Conservation (phyloP, 2,329 filamentous ascomycete genomes). For the Dichotomopilus funicola region DNA sequence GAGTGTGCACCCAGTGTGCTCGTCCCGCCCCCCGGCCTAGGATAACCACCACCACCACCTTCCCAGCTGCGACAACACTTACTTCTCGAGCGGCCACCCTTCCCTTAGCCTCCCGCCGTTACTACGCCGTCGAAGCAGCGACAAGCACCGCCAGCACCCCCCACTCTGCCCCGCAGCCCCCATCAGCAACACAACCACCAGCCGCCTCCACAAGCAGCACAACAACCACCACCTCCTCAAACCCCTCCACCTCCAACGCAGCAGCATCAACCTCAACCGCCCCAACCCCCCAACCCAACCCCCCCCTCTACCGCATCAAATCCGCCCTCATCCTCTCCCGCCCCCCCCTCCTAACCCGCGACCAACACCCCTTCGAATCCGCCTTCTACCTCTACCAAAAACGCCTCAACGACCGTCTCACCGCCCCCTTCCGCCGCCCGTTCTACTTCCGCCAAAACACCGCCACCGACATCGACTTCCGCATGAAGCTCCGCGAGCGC, state of each 20-base stretch:
- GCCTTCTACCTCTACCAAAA: slow-evolving; percentile 96
- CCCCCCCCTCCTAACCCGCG: slow-evolving; percentile 76
- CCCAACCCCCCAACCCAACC: slow-evolving; percentile 23
- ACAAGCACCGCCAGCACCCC: slow-evolving; percentile 15
- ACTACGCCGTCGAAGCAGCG: slow-evolving; percentile 31
- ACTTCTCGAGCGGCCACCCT: slow-evolving; percentile 2
- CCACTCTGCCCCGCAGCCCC: slow-evolving; percentile 20
- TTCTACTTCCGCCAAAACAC: slow-evolving; percentile 96
- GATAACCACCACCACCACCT: not conserved
- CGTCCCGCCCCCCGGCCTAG: slow-evolving; percentile 4
- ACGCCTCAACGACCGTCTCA: slow-evolving; percentile 86
- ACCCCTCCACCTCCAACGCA: slow-evolving; percentile 21
- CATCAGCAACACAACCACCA: slow-evolving; percentile 26
- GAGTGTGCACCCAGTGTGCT: slow-evolving; percentile 32
- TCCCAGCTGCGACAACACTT: not conserved
- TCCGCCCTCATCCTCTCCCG: slow-evolving; percentile 79
- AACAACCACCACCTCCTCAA: slow-evolving; percentile 23
- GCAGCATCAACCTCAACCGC: slow-evolving; percentile 30
- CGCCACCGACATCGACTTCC: slow-evolving; percentile 79
- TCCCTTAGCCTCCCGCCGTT: slow-evolving; percentile 10
- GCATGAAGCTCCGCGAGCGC: slow-evolving; percentile 73
- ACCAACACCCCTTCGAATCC: slow-evolving; percentile 81
- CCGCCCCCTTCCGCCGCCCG: slow-evolving; percentile 77
- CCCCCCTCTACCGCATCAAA: slow-evolving; percentile 43
- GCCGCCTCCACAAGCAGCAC: slow-evolving; percentile 16